These are phyloP conservation scores for Biscogniauxia sp. DNA, from an alignment of 2,329 filamentous ascomycete genomes.

Conservation along the genomic window DNA sequence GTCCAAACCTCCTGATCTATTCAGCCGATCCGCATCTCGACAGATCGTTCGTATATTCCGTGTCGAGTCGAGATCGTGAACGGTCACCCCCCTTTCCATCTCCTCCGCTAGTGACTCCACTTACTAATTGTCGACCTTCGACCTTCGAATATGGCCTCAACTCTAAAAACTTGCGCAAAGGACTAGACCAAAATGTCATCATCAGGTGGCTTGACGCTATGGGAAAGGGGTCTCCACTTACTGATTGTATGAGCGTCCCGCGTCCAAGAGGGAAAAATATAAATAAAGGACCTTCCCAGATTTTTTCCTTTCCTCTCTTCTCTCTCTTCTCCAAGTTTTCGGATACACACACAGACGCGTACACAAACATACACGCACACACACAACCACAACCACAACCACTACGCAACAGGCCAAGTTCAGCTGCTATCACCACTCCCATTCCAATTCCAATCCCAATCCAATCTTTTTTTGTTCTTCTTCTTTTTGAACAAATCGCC, in stretches of 20 bases:
- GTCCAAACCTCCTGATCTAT: not conserved
- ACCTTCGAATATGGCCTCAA: not conserved
- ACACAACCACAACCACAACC: not conserved
- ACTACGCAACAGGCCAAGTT: not conserved
- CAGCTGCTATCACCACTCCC: not conserved
- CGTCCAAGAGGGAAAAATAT: too few relatives aligned
- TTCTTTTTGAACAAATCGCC: not conserved
- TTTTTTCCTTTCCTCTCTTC: not conserved
- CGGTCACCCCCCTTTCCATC: not conserved
- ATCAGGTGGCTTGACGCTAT: too few relatives aligned
- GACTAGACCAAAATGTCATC: not conserved
- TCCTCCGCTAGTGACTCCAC: not conserved
- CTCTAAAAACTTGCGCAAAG: not conserved
- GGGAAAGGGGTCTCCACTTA: not conserved
- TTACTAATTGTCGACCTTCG: not conserved
- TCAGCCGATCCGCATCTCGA: not conserved
- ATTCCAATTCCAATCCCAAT: not conserved
- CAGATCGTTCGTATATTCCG: too few relatives aligned
- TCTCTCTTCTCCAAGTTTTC: not conserved
- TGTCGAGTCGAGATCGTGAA: too few relatives aligned
- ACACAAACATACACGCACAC: too few relatives aligned
- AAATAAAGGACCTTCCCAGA: not conserved
- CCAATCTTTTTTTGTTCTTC: not conserved
- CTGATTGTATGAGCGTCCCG: not conserved
- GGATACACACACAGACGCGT: not conserved